phyloP scores from a whole-genome alignment of 495 filamentous ascomycete species.

The Aspergillus bridgeri region DNA sequence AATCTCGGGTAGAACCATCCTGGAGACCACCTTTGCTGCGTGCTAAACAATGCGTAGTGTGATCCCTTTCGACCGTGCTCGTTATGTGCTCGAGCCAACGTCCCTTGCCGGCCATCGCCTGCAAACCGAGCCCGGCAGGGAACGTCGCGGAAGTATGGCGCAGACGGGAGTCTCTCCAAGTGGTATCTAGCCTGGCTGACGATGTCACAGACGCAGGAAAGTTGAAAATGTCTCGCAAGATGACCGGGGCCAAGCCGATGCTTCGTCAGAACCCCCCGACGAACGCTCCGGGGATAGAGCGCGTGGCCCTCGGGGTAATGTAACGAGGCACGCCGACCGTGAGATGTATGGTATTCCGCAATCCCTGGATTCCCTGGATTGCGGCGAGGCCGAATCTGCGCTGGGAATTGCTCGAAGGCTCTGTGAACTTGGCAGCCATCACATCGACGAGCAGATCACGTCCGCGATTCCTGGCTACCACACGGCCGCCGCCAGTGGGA shows the following conservation, averaged over 20 bases:
- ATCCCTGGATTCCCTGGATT: constrained; percentile 17
- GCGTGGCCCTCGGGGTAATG: too few species aligned
- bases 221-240: too few species aligned
- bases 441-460: constrained; percentile 24
- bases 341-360: too few species aligned
- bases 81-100: constrained; percentile 25
- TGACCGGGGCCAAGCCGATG: too few species aligned
- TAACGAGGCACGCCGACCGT: background rate
- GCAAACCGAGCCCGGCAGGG: background rate
- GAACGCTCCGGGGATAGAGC: too few species aligned
- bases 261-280: too few species aligned
- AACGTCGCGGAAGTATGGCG: background rate
- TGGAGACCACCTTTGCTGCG: background rate
- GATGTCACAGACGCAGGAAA: too few species aligned
- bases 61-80: constrained; percentile 31
- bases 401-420: constrained; percentile 28
- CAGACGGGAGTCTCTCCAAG: background rate
- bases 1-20: constrained; percentile 20
- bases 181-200: too few species aligned
- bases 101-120: constrained; percentile 18
- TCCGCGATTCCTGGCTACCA: constrained; percentile 32
- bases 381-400: constrained; percentile 24
- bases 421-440: constrained; percentile 21
- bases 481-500: constrained; percentile 7
- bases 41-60: constrained; percentile 17